A percentile compares a stretch with the other conserved stretches of the same genome.
Evolutionary conservation across 441 rosid species (phyloP).

Genomic region (Populus hybrid): DNA sequence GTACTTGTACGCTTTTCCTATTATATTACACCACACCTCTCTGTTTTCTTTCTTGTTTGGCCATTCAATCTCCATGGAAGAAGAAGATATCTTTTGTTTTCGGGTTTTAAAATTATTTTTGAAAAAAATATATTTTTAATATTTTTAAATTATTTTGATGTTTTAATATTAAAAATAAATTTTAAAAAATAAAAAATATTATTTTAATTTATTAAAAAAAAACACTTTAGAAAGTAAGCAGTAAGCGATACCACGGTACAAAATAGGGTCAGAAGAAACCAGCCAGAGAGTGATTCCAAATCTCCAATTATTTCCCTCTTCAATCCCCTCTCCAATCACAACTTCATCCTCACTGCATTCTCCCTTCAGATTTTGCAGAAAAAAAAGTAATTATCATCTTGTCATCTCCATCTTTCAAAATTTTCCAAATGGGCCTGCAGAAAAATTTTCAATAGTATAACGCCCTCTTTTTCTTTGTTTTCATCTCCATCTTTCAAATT

Average conservation of each 20-base stretch:
- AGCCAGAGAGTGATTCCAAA: not conserved
- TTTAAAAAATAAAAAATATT: no score
- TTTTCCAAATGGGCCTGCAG: not conserved
- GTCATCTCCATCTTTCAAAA: not conserved
- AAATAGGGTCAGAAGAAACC: not conserved
- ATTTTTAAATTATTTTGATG: no score
- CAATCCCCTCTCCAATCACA: not conserved
- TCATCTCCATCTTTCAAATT: not conserved
- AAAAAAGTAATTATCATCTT: not conserved
- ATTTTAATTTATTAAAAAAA: no score
- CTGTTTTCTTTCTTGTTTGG: conserved; percentile 1
- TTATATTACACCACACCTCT: not conserved
- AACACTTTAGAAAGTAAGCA: no score
- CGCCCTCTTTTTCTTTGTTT: not conserved
- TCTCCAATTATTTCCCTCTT: not conserved
- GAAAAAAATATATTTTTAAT: no score
- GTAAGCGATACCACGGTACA: no score
- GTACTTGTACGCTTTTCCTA: not conserved
- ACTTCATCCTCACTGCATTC: not conserved
- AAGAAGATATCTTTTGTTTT: no score
- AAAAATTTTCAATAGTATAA: not conserved
- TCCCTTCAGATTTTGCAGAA: not conserved
- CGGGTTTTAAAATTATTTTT: no score
- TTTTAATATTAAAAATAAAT: no score
- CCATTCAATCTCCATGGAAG: not conserved